Conservation (phyloP, 139 green algal species). For the Auxenochlorella protothecoides region DNA sequence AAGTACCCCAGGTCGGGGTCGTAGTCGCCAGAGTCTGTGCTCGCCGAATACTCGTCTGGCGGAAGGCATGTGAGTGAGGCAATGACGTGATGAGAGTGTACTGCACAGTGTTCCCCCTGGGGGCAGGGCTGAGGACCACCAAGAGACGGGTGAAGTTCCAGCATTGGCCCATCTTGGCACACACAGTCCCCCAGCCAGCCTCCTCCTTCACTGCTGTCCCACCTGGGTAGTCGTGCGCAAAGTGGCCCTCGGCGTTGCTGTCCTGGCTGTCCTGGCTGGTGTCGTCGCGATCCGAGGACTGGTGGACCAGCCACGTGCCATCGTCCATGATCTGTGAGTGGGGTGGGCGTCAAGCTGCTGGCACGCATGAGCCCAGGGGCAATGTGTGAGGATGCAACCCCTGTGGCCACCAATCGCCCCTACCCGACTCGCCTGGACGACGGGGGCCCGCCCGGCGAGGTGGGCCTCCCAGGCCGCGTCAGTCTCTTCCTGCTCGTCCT, state of each 20-base stretch:
- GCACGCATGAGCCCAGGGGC: background rate
- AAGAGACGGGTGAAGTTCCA: background rate
- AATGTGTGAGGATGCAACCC: too few species aligned
- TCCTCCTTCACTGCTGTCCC: background rate
- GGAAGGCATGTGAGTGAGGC: too few species aligned
- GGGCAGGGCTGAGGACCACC: background rate
- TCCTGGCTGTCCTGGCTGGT: constrained; percentile 15
- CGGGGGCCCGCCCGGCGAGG: constrained; percentile 1
- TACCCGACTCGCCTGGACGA: constrained; percentile 12
- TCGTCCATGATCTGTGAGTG: constrained; percentile 18
- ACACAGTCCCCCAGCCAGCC: background rate
- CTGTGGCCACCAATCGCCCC: too few species aligned
- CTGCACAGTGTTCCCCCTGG: background rate
- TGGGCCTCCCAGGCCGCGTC: constrained; percentile 11
- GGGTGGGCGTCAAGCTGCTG: too few species aligned
- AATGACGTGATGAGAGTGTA: background rate
- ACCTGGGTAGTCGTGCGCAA: constrained; percentile 34
- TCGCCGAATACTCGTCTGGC: too few species aligned
- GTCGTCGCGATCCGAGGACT: constrained; percentile 14
- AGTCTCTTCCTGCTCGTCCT: constrained; percentile 1
- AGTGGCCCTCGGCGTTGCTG: constrained; percentile 29
- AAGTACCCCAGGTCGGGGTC: too few species aligned
- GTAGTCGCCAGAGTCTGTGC: too few species aligned
- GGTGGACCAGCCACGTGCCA: constrained; percentile 17
- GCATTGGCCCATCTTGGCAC: background rate